These are phyloP conservation scores for Trichoderma sp. DNA, from an alignment of 2,329 filamentous ascomycete species.

Conservation along the genomic window DNA sequence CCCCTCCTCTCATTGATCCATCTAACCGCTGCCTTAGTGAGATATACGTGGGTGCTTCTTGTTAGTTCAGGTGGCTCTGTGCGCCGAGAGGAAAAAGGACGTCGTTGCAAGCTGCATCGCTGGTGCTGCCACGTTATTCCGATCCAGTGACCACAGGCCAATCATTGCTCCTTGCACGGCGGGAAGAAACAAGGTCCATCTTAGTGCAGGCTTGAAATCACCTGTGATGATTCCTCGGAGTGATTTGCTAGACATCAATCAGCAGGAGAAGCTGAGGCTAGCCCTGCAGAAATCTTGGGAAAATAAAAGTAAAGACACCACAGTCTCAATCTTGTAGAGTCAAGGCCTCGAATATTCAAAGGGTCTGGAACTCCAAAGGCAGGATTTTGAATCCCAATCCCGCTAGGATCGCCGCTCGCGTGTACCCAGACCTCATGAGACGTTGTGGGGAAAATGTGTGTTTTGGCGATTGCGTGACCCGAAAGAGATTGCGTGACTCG, in stretches of 20 bases:
- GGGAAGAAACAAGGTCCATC: neutral
- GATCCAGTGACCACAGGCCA: neutral
- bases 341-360: neutral
- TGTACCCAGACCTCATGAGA: constrained; percentile 11
- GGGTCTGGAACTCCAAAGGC: neutral
- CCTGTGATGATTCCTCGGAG: neutral
- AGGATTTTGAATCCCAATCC: neutral
- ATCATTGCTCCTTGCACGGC: neutral
- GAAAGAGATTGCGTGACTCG: constrained; percentile 25
- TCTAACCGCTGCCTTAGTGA: constrained; percentile 1
- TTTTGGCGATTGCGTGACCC: constrained; percentile 22
- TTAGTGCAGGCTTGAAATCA: neutral
- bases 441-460: constrained; percentile 12
- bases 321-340: too few species aligned
- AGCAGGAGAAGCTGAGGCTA: neutral
- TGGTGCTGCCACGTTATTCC: neutral
- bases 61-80: neutral
- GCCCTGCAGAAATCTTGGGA: neutral
- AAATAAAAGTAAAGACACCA: neutral
- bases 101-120: neutral
- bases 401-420: neutral
- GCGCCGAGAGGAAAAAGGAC: neutral
- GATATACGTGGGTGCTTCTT: constrained; percentile 23
- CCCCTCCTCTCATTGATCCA: neutral
- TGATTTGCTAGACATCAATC: too few species aligned